Evolutionary conservation across 768 basidiomycete species (phyloP), one percentile per base, ranked within the genome.

Genomic region (Trametes maxima): DNA sequence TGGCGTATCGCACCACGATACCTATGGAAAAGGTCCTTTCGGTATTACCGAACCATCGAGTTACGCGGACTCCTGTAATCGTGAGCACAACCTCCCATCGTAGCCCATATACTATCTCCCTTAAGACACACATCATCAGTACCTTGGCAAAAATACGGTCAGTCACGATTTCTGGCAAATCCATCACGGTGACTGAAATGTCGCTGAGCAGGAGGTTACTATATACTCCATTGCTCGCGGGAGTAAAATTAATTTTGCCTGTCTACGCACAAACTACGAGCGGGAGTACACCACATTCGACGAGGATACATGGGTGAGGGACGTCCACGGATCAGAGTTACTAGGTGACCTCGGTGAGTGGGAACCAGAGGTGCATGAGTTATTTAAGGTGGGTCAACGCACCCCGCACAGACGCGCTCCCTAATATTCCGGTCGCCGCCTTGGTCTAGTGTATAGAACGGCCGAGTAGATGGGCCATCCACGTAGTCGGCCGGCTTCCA

Each of bases 161-260:
- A 33, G 70, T 59, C 17, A 8, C 33, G 12, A 11, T 19, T 3
- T 11, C 28, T 14, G 2, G 79, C 79, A 60, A 69, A 77, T 64
- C 13, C 7, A 14, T 1, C 2, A 21, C 11, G 77, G 19, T 12
- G 51, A 19, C 51, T 52, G 19, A 24, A 13, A 1, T n/a, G 25
- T 13, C 14, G 10, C 42, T 5, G 54, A 14, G 17, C 57, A 90
- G 88, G 83, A 83, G 67, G 69, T 87, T 43, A 77, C 89, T 16
- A 81, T 78, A 1, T 89, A 90, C 69, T 82, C 86, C 0, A 83
- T 90, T 14, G 76, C 83, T 3, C 77, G 77, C 33, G 86, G 86
- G 6, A 80, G 76, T 64, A 72, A 79, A 60, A 74, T 91, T 65
- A 91, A 89, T 65, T 78, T 89, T 57, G 88, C 81, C 17, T 86